A percentile compares a stretch with the other conserved stretches of the same genome.
Evolutionary conservation across 495 filamentous ascomycete genomes (phyloP).

Genomic region (Rhizodiscina lignyota): DNA sequence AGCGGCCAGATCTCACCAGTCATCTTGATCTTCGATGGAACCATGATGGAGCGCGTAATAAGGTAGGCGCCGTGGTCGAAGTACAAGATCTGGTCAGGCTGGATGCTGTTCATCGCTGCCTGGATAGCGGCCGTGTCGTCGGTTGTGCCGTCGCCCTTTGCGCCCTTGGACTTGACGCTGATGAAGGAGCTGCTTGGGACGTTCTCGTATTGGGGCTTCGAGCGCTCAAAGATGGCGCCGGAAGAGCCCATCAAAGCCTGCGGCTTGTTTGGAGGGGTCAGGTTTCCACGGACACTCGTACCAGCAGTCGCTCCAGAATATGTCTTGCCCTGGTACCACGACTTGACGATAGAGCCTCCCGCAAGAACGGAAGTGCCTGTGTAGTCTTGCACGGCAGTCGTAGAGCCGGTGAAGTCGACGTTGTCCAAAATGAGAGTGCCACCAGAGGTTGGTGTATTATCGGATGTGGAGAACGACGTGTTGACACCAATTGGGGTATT

Average conservation of each 20-base stretch:
- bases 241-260: slow-evolving; percentile 19
- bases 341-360: slow-evolving; percentile 33
- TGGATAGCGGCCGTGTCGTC: slow-evolving; percentile 47
- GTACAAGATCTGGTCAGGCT: slow-evolving; percentile 29
- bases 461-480: slow-evolving; percentile 10
- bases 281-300: slow-evolving; percentile 23
- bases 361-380: slow-evolving; percentile 33
- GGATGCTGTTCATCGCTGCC: slow-evolving; percentile 24
- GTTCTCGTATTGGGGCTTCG: slow-evolving; percentile 50
- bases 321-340: slow-evolving; percentile 37
- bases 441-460: slow-evolving; percentile 22
- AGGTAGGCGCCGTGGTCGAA: slow-evolving; percentile 24
- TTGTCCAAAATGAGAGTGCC: slow-evolving; percentile 53
- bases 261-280: slow-evolving; percentile 24
- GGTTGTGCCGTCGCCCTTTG: slow-evolving; percentile 50
- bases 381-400: slow-evolving; percentile 40
- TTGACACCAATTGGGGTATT: slow-evolving; percentile 20
- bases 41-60: slow-evolving; percentile 22
- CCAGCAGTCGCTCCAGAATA: slow-evolving; percentile 28
- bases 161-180: slow-evolving; percentile 39
- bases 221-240: slow-evolving; percentile 43
- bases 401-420: slow-evolving; percentile 41
- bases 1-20: slow-evolving; percentile 39
- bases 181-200: slow-evolving; percentile 35
- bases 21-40: slow-evolving; percentile 19